These are phyloP conservation scores for Suillus sp. DNA, from an alignment of 768 basidiomycete species.

Conservation along the genomic window DNA sequence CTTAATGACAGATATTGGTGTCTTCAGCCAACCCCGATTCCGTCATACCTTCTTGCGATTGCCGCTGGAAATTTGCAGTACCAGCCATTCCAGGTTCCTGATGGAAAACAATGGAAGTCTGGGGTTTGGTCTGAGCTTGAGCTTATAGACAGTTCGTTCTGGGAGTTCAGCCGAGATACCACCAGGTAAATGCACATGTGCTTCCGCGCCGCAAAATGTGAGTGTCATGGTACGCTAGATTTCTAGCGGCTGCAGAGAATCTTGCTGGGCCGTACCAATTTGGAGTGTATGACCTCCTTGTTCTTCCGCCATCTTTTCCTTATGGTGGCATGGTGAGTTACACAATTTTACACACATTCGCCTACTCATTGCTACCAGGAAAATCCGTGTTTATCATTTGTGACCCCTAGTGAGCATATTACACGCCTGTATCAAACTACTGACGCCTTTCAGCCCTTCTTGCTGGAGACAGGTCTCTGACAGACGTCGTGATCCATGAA, in stretches of 20 bases:
- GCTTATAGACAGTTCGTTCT: conserved; percentile 48
- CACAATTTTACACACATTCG: not conserved
- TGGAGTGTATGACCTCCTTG: conserved; percentile 57
- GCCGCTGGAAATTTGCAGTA: conserved; percentile 59
- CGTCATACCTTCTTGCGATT: conserved; percentile 61
- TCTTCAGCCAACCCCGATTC: conserved; percentile 52
- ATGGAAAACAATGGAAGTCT: conserved; percentile 49
- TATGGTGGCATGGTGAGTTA: conserved; percentile 51
- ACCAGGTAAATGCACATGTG: conserved; percentile 36
- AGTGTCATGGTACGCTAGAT: conserved; percentile 32
- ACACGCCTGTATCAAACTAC: not conserved
- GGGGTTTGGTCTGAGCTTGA: conserved; percentile 66
- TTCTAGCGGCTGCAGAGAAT: conserved; percentile 49
- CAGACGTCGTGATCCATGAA: conserved; percentile 58
- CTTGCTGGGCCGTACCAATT: conserved; percentile 53
- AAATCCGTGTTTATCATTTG: conserved; percentile 54
- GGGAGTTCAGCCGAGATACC: conserved; percentile 62
- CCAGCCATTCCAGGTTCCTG: conserved; percentile 38
- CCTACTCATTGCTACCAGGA: conserved; percentile 36
- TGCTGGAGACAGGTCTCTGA: conserved; percentile 56
- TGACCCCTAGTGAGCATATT: conserved; percentile 47
- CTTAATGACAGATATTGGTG: not conserved
- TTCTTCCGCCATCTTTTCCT: conserved; percentile 60
- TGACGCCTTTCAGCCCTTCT: conserved; percentile 42
- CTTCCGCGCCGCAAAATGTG: not conserved